Percentiles rank a stretch among this genome's conserved stretches.
phyloP scores from a whole-genome alignment of 1,139 yeast genomes.

The Taphrina wiesneri region DNA sequence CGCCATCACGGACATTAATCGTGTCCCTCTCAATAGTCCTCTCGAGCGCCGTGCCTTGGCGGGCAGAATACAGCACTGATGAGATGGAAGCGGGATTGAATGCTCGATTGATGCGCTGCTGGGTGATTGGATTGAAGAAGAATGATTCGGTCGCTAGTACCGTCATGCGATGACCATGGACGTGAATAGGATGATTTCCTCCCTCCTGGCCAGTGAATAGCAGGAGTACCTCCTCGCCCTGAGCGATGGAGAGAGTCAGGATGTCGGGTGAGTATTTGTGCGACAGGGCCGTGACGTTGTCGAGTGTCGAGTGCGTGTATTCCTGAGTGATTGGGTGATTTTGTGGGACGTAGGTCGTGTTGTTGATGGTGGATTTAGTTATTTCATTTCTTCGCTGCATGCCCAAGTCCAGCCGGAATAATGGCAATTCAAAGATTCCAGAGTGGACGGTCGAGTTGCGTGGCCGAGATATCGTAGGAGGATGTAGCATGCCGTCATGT shows the following conservation, averaged over 20 bases:
- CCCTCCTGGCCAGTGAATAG: slow-evolving; percentile 65
- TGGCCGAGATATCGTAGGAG: slow-evolving; percentile 34
- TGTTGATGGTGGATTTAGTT: slow-evolving; percentile 2
- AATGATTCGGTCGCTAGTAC: slow-evolving; percentile 61
- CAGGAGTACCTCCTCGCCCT: slow-evolving; percentile 60
- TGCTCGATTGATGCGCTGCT: slow-evolving; percentile 47
- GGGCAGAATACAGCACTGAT: slow-evolving; percentile 50
- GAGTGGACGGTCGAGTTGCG: background rate
- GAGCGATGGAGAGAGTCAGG: slow-evolving; percentile 41
- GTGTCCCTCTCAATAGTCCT: slow-evolving; percentile 67
- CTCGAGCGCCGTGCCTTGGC: slow-evolving; percentile 41
- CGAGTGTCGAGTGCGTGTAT: background rate
- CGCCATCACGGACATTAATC: slow-evolving; percentile 61
- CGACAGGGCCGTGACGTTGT: slow-evolving; percentile 36
- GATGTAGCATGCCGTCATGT: slow-evolving; percentile 40
- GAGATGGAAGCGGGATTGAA: slow-evolving; percentile 48
- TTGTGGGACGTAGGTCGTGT: background rate
- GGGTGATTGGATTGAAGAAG: slow-evolving; percentile 54
- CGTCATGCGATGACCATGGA: slow-evolving; percentile 55
- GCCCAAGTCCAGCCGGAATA: background rate
- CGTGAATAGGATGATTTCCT: slow-evolving; percentile 73
- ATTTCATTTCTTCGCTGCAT: background rate
- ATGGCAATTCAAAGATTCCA: background rate
- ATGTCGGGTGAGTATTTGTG: slow-evolving; percentile 38
- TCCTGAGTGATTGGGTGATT: background rate